Conservation (phyloP, 306 rosid species). For the Vigna mungo region DNA sequence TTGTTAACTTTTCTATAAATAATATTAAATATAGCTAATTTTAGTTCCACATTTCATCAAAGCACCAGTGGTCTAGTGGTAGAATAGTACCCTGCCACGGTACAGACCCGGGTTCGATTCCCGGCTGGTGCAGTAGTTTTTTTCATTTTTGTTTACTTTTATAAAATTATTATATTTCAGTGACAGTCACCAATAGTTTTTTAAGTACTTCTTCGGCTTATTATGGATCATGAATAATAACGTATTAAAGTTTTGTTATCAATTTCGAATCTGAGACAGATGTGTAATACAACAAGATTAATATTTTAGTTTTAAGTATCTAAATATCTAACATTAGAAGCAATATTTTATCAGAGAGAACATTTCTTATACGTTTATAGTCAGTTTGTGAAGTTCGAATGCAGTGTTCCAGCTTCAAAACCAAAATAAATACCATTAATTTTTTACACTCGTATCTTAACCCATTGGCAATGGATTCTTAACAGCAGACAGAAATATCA, state of each 20-base stretch:
- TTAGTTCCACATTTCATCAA: not conserved
- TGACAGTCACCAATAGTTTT: too few relatives aligned
- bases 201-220: too few relatives aligned
- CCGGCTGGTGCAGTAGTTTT: conserved; percentile 71
- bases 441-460: not conserved
- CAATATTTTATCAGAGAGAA: not conserved
- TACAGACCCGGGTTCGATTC: conserved; percentile 85
- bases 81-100: conserved; percentile 92
- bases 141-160: not conserved
- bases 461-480: not conserved
- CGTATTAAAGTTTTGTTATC: not conserved
- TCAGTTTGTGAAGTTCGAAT: not conserved
- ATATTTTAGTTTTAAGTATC: too few relatives aligned
- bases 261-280: too few relatives aligned
- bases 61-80: conserved; percentile 99
- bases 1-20: too few relatives aligned
- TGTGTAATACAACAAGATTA: not conserved
- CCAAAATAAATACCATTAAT: conserved; percentile 14
- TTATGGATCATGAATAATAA: too few relatives aligned
- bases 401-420: conserved; percentile 29
- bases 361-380: conserved; percentile 14
- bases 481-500: not conserved
- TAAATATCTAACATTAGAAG: too few relatives aligned
- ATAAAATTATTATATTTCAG: too few relatives aligned
- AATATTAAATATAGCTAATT: too few relatives aligned